These are phyloP conservation scores for Termitomyces sp. DNA, from an alignment of 768 basidiomycete genomes.

Conservation along the genomic window DNA sequence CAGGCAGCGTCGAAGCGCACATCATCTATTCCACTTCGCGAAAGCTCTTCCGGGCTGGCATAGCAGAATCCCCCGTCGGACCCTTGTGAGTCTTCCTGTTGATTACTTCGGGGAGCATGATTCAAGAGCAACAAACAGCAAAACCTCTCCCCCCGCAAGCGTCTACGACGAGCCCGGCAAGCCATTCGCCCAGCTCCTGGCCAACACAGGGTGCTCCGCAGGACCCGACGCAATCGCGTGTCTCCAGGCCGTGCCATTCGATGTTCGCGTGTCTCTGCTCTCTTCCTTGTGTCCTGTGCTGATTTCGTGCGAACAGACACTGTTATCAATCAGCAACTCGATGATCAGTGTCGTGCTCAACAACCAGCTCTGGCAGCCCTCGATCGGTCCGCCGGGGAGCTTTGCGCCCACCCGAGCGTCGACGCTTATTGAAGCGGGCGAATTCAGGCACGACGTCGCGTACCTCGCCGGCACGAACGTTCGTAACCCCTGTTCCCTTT, in stretches of 20 bases:
- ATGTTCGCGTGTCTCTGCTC: constrained; percentile 21
- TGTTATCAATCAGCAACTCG: constrained; percentile 39
- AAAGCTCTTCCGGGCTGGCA: constrained; percentile 44
- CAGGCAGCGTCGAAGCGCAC: constrained; percentile 43
- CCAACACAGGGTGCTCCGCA: constrained; percentile 41
- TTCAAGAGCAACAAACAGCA: constrained; percentile 26
- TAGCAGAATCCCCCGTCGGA: constrained; percentile 48
- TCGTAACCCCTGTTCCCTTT: constrained; percentile 4
- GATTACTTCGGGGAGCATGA: too few relatives aligned
- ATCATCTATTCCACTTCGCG: constrained; percentile 33
- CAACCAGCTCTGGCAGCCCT: constrained; percentile 50
- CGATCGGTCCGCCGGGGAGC: constrained; percentile 47
- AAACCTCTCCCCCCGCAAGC: constrained; percentile 40
- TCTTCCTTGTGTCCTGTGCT: not conserved
- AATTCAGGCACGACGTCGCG: constrained; percentile 45
- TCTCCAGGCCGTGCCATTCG: constrained; percentile 39
- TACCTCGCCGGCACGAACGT: constrained; percentile 54
- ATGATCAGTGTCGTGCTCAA: constrained; percentile 44
- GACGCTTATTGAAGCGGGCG: constrained; percentile 34
- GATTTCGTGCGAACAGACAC: constrained; percentile 25
- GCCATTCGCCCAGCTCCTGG: constrained; percentile 41
- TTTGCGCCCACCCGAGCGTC: constrained; percentile 43
- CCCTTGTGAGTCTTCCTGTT: constrained; percentile 38
- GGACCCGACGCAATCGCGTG: constrained; percentile 40
- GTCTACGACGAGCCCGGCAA: constrained; percentile 48